Evolutionary conservation across 1,139 yeast genomes (phyloP), one percentile per base, ranked within the genome.

Genomic region (Pichia sp.): DNA sequence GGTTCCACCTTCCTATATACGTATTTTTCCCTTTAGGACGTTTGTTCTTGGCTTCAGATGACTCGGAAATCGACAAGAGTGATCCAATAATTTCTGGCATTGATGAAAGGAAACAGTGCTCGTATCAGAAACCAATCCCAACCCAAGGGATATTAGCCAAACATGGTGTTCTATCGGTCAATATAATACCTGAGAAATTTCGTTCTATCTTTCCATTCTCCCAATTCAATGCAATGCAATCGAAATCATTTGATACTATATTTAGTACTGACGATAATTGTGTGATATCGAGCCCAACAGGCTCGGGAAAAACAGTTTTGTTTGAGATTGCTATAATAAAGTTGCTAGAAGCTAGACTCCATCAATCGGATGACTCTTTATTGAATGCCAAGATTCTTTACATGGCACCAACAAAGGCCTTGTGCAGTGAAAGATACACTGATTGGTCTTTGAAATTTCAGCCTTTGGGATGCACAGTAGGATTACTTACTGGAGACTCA

Each of bases 241-340:
- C 79, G 0, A 68, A 65, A 46, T 71, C 78, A 2, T 78, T 75
- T 55, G 52, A 65, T 1, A 34, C 53, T 0, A 55, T 78, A 3
- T 79, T 70, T 58, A 58, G 67, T 3, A 48, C 62, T 2, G 60
- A 65, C n/a, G 57, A 65, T 19, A 79, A 76, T 55, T 73, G 77
- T 55, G 76, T 79, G 1, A 66, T 79, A 13, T 72, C 79, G 40
- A 69, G 83, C 2, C 84, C 84, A 0, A 77, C 83, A 0, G 83
- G 84, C 0, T 76, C 83, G 1, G 83, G 84, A 0, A 80, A 79
- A 58, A 79, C 83, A 0, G 82, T 74, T 0, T 59, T 79, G 3
- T 78, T 78, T 58, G 83, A 80, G 59, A 59, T 80, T 39, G 80
- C 83, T 0, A 75, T 79, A 1, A 57, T 78, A n/a, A 62, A 71